Conservation (phyloP, 768 basidiomycete species). For the Mycena vulgaris region DNA sequence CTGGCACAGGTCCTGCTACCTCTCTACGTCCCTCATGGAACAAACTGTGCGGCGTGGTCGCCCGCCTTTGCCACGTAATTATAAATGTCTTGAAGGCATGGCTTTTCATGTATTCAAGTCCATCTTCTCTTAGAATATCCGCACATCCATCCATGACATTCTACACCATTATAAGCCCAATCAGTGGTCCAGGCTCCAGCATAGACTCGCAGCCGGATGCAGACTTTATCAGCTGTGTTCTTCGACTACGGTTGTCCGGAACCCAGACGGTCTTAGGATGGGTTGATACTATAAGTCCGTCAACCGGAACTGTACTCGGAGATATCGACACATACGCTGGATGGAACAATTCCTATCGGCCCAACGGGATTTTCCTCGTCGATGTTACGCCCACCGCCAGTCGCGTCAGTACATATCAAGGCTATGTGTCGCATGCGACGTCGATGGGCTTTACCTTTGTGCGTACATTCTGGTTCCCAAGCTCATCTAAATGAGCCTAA, state of each 20-base stretch:
- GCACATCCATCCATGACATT: conserved; percentile 6
- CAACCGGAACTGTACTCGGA: not conserved
- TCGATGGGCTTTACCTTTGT: conserved; percentile 32
- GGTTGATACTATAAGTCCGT: conserved; percentile 2
- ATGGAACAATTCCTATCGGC: conserved; percentile 22
- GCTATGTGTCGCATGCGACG: conserved; percentile 23
- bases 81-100: not conserved
- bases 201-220: too few species aligned
- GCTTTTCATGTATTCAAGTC: not conserved
- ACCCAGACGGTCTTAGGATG: conserved; percentile 20
- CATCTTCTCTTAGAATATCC: conserved; percentile 21
- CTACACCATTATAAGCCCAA: conserved; percentile 32
- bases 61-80: conserved; percentile 18
- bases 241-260: not conserved
- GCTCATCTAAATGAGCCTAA: not conserved
- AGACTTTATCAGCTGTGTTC: not conserved
- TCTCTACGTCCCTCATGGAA: conserved; percentile 21
- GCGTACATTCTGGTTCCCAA: not conserved
- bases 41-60: conserved; percentile 30
- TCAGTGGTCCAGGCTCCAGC: conserved; percentile 24
- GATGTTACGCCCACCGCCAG: not conserved
- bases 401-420: conserved; percentile 6
- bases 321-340: conserved; percentile 34
- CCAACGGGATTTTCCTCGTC: conserved; percentile 29
- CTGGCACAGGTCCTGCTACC: conserved; percentile 14